phyloP scores from a whole-genome alignment of 2,329 filamentous ascomycete genomes.

The Talaromyces piceae region DNA sequence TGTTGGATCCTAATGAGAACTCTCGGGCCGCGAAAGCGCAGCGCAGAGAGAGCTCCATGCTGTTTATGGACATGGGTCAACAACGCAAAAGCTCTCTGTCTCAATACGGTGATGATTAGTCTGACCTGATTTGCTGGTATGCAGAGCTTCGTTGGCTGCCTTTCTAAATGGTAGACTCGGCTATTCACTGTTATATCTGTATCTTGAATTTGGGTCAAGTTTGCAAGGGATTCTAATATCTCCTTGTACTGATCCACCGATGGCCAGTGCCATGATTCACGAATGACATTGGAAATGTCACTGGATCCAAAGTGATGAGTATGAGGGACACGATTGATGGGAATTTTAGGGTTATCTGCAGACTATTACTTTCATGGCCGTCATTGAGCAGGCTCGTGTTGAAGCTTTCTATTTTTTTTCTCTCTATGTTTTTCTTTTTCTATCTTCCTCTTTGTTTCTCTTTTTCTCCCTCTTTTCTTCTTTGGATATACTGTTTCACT shows the following conservation, averaged over 20 bases:
- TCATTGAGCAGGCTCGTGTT: not conserved
- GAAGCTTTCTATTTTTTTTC: not conserved
- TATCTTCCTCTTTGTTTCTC: constrained; percentile 1
- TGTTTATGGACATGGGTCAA: constrained; percentile 36
- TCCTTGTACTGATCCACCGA: no score
- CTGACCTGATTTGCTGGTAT: constrained; percentile 9
- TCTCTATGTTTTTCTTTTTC: constrained; percentile 11
- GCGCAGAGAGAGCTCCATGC: constrained; percentile 42
- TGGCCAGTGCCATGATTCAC: not conserved
- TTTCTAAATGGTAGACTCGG: no score
- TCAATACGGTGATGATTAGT: constrained; percentile 17
- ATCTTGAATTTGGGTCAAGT: no score
- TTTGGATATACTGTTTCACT: constrained; percentile 10
- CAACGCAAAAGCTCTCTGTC: constrained; percentile 18
- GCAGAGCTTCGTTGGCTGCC: no score
- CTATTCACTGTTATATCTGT: no score
- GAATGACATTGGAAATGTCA: not conserved
- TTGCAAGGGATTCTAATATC: no score
- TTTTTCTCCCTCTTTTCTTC: constrained; percentile 7
- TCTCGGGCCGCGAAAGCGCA: constrained; percentile 36
- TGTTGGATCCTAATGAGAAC: constrained; percentile 33
- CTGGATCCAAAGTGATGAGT: not conserved
- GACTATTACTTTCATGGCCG: not conserved
- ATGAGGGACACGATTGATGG: not conserved
- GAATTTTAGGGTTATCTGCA: not conserved